Evolutionary conservation across 768 basidiomycete genomes (phyloP), one percentile per base, ranked within the genome.

Genomic region (Cystofilobasidium bisporidii): DNA sequence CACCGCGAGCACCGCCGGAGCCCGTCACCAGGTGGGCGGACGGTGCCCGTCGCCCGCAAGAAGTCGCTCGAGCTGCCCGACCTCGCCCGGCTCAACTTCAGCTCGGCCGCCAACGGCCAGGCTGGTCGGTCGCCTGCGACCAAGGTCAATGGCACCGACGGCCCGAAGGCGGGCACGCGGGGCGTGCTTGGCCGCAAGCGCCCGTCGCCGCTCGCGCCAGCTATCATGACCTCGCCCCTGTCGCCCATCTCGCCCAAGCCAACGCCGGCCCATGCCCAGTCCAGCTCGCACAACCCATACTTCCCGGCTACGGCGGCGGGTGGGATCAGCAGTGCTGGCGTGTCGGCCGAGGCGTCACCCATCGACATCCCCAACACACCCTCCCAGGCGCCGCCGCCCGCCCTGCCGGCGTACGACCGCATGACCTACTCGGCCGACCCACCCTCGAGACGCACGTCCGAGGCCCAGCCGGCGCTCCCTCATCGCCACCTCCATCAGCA

Each of bases 31-130:
- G 57, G 41, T 36, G 43, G 43, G 15, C 28, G 15, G 53, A 56
- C 26, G 45, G 17, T 41, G 47, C 64, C 24, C 62, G 20, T 30
- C 55, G 33, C 47, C 8, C 68, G 68, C 40, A 33, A 59, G 77
- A 83, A 81, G 74, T 86, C 85, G 0, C 83, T 89, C 24, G 86
- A 89, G 74, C 81, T 89, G 30, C 87, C 87, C 63, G 87, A 88
- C 79, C 84, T 89, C 72, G 82, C 82, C 17, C 77, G 78, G 67
- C 80, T 82, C 65, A 61, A 61, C 60, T 28, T 43, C 40, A 61
- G 17, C 41, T 22, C 48, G 14, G 53, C 67, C 24, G 33, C 30
- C 43, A 60, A 67, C 30, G 65, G 41, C 32, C 47, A 36, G 30
- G 38, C 58, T n/a, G n/a, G n/a, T n/a, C n/a, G n/a, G n/a, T n/a